Evolutionary conservation across 108 stramenopile species (phyloP).

Genomic region (Nitzschia sp.): DNA sequence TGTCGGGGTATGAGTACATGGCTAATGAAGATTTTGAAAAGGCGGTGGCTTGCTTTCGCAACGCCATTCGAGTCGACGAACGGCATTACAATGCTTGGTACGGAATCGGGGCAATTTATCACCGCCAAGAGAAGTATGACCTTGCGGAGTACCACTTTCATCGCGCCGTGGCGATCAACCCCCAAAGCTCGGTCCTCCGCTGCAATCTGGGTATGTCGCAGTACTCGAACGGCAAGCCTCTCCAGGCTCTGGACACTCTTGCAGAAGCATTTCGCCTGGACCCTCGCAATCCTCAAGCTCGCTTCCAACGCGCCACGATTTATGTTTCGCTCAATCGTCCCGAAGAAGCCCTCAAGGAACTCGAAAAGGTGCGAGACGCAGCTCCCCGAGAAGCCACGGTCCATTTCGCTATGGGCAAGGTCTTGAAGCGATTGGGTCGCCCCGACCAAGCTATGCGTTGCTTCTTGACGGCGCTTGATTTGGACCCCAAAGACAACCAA

Average conservation of each 20-base stretch:
- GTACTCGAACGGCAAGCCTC: conserved; percentile 86
- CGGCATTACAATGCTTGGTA: conserved; percentile 94
- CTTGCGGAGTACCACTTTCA: conserved; percentile 96
- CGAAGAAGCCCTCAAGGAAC: conserved; percentile 84
- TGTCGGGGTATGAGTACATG: conserved; percentile 97
- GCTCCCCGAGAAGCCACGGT: conserved; percentile 93
- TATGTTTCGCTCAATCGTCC: conserved; percentile 88
- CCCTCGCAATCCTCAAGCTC: conserved; percentile 93
- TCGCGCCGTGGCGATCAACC: conserved; percentile 87
- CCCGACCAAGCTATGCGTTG: conserved; percentile 91
- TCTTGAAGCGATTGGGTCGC: conserved; percentile 88
- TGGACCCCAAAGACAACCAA: conserved; percentile 96
- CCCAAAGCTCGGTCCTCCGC: conserved; percentile 85
- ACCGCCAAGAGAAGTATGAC: conserved; percentile 95
- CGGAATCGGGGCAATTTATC: conserved; percentile 96
- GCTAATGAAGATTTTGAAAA: conserved; percentile 97
- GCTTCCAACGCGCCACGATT: conserved; percentile 93
- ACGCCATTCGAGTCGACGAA: conserved; percentile 87
- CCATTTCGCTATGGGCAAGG: conserved; percentile 95
- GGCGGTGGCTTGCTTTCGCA: conserved; percentile 89
- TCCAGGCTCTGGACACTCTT: conserved; percentile 90
- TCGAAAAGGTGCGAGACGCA: conserved; percentile 88
- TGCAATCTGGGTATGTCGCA: conserved; percentile 96
- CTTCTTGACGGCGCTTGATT: conserved; percentile 94
- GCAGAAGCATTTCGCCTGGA: conserved; percentile 82